Conservation (phyloP, 805 yeast species). For the Starmerella asiatica region DNA sequence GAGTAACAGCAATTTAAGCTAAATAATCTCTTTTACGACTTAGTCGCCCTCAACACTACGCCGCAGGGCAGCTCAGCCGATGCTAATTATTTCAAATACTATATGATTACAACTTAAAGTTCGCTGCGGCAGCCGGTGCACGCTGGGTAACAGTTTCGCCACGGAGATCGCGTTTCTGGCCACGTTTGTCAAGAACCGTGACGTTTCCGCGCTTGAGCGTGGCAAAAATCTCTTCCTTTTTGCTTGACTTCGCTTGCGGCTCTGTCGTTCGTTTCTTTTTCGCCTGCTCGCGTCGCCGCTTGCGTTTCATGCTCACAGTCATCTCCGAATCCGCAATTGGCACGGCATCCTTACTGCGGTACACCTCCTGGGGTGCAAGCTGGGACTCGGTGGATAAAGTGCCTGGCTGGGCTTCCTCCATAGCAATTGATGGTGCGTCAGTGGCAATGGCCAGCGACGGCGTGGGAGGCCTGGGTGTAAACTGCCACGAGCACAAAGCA, state of each 20-base stretch:
- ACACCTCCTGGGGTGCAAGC: conserved; percentile 92
- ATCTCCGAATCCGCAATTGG: conserved; percentile 16
- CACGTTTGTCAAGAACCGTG: conserved; percentile 62
- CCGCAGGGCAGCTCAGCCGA: too few species aligned
- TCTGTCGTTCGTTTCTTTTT: conserved; percentile 28
- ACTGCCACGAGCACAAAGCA: conserved; percentile 86
- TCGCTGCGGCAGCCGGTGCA: conserved; percentile 19
- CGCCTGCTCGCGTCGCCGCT: conserved; percentile 73
- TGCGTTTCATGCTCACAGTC: conserved; percentile 31
- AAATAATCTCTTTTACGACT: too few species aligned
- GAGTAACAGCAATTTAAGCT: too few species aligned
- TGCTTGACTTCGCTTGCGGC: conserved; percentile 31
- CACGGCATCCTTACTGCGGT: conserved; percentile 30
- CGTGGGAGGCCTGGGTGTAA: conserved; percentile 79
- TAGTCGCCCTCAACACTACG: too few species aligned
- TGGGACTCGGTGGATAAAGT: conserved; percentile 58
- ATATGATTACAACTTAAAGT: conserved; percentile 25
- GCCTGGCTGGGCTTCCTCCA: conserved; percentile 96
- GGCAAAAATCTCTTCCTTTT: conserved; percentile 37
- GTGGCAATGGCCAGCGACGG: conserved; percentile 70
- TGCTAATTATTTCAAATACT: too few species aligned
- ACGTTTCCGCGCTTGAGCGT: conserved; percentile 66
- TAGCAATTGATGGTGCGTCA: conserved; percentile 63
- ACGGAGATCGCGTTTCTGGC: conserved; percentile 56
- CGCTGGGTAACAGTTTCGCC: conserved; percentile 48